Base-by-base conservation (phyloP, 106 monocot genomes). In the Apostasia ramifera region DNA sequence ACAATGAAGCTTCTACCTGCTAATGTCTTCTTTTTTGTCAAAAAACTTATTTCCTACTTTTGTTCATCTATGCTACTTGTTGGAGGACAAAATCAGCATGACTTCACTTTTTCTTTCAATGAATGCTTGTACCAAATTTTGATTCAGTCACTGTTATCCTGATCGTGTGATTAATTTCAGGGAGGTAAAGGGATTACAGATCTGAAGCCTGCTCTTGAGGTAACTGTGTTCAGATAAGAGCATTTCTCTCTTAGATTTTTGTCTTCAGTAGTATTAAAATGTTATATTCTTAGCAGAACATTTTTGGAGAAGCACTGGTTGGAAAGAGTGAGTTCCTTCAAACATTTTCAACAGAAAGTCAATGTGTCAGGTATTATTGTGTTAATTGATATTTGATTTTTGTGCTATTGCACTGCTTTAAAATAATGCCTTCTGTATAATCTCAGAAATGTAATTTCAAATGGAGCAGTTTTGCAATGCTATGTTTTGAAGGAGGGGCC, bases 101-200 rank as follows among this genome's bases (percentile, higher is more conserved):
- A 26, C 26, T 26, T 26, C 26, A 26, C 26, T 26, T 26, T 26
- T 26, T 26, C 26, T 26, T 26, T 26, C 26, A 26, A 26, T 26
- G 26, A 26, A 26, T 0, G 26, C 26, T 26, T 26, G 50, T 50
- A 5, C 50, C 50, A 50, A 50, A 5, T 50, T 5, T 4, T 50
- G 6, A 8, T 50, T 5, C 50, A 8, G 50, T 50, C 8, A 50
- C 6, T 43, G 9, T 37, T 50, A 57, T 37, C 54, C 63, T 11
- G 26, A 40, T 77, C 40, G 6, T 69, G 13, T 75, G 50, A 45
- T 8, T 66, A 55, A 26, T 76, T 80, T 47, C 53, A 98, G 97
- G 86, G 89, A 67, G 97, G 90, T 67, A 92, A 93, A 77, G 97
- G 92, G 37, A 85, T 92, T 44, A 98, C 97, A 40, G 80, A 93